phyloP scores from a whole-genome alignment of 2,329 filamentous ascomycete species.

The Cladophialophora chaetospira region DNA sequence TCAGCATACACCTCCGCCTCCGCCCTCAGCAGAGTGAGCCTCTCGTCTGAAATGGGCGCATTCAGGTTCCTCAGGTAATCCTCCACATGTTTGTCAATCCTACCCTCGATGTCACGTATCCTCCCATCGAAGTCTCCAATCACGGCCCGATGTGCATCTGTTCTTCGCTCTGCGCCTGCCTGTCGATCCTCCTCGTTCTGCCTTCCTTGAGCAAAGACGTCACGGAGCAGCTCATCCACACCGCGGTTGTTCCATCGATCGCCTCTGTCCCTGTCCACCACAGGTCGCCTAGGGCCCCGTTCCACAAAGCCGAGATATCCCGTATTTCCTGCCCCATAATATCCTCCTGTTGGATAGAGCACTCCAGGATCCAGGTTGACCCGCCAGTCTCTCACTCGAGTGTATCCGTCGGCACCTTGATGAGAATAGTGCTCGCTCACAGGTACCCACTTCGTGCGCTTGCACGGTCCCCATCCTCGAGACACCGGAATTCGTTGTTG shows the following conservation, averaged over 20 bases:
- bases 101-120: background rate
- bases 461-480: slow-evolving; percentile 22
- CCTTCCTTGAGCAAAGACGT: slow-evolving; percentile 9
- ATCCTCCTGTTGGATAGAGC: background rate
- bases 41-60: background rate
- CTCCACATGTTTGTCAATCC: background rate
- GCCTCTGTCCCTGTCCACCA: background rate
- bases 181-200: slow-evolving; percentile 11
- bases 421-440: slow-evolving; percentile 18
- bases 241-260: background rate
- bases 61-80: background rate
- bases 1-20: slow-evolving; percentile 2
- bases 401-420: slow-evolving; percentile 6
- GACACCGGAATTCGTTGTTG: slow-evolving; percentile 16
- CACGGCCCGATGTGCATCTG: no score
- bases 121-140: no score
- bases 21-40: background rate
- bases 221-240: slow-evolving; percentile 4
- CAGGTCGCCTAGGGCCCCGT: background rate
- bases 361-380: slow-evolving; percentile 18
- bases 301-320: slow-evolving; percentile 11
- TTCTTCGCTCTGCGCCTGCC: background rate
- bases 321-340: background rate
- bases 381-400: slow-evolving; percentile 10
- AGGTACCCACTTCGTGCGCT: slow-evolving; percentile 23